Base-by-base conservation (phyloP, 495 filamentous ascomycete genomes). In the Bacidia rubella region DNA sequence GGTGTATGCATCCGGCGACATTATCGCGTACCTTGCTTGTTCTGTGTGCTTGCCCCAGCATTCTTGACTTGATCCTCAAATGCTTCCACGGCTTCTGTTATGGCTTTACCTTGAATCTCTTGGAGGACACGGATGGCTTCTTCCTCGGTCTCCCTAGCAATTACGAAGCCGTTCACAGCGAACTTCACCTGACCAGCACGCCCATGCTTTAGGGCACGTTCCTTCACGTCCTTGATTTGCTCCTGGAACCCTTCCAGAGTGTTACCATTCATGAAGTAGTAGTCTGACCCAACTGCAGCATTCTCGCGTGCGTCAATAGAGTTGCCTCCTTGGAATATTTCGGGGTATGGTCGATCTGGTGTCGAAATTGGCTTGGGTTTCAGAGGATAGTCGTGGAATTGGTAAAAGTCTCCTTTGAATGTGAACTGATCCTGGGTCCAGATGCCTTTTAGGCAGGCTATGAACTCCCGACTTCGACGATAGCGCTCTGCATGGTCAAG, bases 211-310 rank as follows among this genome's bases (percentile, higher is more conserved):
- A 54, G 56, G 12, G 70, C 70, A 4, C 66, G 60, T 23, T 61
- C 64, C 29, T 63, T 63, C 9, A 74, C 70, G 54, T 73, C 70
- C 11, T 56, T 54, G 48, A 73, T 73, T 60, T 74, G 70, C 15
- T 54, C 56, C 47, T 68, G 63, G 61, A 74, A 71, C 2, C 70
- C 70, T 54, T 72, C 70, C 11, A 73, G 64, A 15, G 70, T 70
- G 53, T 73, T 73, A 22, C 71, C 70, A 54, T 72, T 74, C 69
- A 73, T 73, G 52, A 73, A 74, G 58, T 74, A 74, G 60, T 65
- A 73, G 47, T 72, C 70, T 7, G 57, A 7, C n/a, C n/a, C n/a
- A n/a, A n/a, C n/a, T n/a, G n/a, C n/a, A n/a, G 63, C 69, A 50
- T 72, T 72, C 46, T 70, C 60, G 15, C 66, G 58, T 1, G 71